These are phyloP conservation scores for Puccinia hordei DNA, from an alignment of 1,284 basidiomycete genomes.

Conservation along the genomic window DNA sequence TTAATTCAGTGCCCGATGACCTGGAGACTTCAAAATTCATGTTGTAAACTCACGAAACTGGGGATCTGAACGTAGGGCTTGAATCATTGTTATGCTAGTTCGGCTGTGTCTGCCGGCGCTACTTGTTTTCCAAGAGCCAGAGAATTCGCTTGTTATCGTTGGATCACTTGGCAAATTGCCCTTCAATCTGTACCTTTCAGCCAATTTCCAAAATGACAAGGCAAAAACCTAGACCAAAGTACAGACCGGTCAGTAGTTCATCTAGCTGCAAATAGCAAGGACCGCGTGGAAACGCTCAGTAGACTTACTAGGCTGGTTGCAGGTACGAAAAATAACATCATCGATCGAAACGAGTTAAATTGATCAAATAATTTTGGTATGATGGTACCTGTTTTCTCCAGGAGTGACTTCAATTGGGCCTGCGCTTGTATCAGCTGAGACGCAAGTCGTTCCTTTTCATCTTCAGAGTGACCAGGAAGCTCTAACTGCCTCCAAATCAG, in stretches of 20 bases:
- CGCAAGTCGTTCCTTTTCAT: not conserved
- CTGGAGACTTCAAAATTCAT: not conserved
- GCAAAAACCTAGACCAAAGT: not conserved
- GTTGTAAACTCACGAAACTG: not conserved
- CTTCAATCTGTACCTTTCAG: not conserved
- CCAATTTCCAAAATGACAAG: constrained; percentile 2
- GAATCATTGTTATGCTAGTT: not conserved
- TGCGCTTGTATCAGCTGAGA: not conserved
- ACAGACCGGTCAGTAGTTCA: not conserved
- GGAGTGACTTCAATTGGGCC: not conserved
- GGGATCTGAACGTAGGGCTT: constrained; percentile 10
- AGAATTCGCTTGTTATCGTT: not conserved
- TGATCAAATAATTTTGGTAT: not conserved
- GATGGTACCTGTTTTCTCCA: not conserved
- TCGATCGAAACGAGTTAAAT: constrained; percentile 4
- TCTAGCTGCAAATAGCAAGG: not conserved
- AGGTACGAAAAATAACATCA: constrained; percentile 1
- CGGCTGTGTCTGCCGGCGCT: too few relatives aligned
- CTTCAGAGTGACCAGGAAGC: not conserved
- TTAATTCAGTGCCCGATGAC: not conserved
- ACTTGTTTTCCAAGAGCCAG: not conserved
- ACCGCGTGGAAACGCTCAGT: not conserved
- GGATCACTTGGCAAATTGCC: not conserved
- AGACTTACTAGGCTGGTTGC: constrained; percentile 21
- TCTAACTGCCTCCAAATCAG: not conserved